Percentiles rank a stretch among this genome's conserved stretches.
These are phyloP conservation scores for Otatea glauca DNA, from an alignment of 176 grass and related monocot species.

Conservation along the genomic window DNA sequence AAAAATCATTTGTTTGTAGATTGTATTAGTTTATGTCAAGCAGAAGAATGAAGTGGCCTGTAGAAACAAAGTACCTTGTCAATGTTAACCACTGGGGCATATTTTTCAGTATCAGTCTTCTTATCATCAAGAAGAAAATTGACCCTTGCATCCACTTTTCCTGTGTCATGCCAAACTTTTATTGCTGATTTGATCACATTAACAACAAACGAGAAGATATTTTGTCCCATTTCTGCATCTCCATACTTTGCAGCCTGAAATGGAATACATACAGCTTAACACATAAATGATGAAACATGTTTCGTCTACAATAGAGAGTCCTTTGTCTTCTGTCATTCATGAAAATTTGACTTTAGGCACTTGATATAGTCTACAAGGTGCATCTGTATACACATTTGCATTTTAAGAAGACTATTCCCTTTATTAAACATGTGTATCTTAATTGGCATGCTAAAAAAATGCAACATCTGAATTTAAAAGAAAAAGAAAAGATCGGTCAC, in stretches of 20 bases:
- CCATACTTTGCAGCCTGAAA: slow-evolving; percentile 70
- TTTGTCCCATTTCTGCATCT: slow-evolving; percentile 46
- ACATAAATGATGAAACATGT: slow-evolving; percentile 13
- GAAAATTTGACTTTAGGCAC: neutral
- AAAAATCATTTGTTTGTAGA: neutral
- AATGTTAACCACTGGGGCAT: slow-evolving; percentile 77
- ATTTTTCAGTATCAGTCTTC: slow-evolving; percentile 73
- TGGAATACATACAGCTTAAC: slow-evolving; percentile 14
- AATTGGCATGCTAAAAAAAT: slow-evolving; percentile 25
- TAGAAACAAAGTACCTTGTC: slow-evolving; percentile 67
- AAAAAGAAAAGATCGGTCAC: neutral
- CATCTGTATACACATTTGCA: slow-evolving; percentile 6
- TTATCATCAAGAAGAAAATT: slow-evolving; percentile 91
- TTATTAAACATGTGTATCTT: slow-evolving; percentile 1
- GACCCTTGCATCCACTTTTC: slow-evolving; percentile 64
- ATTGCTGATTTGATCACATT: slow-evolving; percentile 78
- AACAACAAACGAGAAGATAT: slow-evolving; percentile 67
- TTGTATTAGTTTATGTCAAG: slow-evolving; percentile 3
- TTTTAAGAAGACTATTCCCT: slow-evolving; percentile 2
- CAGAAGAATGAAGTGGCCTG: neutral
- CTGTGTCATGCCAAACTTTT: slow-evolving; percentile 87
- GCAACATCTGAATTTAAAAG: neutral
- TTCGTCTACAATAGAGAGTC: neutral
- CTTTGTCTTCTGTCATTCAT: neutral
- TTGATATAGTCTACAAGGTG: slow-evolving; percentile 16